Evolutionary conservation across 495 filamentous ascomycete genomes (phyloP).

Genomic region (Aspergillus biplanus): DNA sequence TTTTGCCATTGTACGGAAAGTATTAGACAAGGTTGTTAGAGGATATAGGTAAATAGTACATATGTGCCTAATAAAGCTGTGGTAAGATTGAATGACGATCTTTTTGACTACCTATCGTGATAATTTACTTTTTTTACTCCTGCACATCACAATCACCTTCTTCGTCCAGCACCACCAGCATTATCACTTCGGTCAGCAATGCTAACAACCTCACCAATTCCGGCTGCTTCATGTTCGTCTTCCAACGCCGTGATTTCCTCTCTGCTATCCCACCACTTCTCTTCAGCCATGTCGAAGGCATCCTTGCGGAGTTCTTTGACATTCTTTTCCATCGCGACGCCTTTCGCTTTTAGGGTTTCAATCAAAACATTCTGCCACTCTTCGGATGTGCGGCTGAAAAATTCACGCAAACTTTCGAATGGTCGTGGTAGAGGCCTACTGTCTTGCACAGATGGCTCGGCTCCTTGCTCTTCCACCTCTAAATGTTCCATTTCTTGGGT

Average conservation of each 20-base stretch:
- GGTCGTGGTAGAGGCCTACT: conserved; percentile 65
- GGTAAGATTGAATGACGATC: neutral
- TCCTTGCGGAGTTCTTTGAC: conserved; percentile 90
- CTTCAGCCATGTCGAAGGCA: conserved; percentile 87
- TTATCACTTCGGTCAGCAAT: conserved; percentile 69
- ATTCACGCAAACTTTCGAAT: conserved; percentile 90
- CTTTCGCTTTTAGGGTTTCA: conserved; percentile 63
- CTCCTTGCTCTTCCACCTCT: conserved; percentile 59
- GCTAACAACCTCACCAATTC: conserved; percentile 93
- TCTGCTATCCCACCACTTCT: conserved; percentile 98
- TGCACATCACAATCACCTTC: conserved; percentile 45
- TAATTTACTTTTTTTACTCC: conserved; percentile 2
- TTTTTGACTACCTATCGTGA: neutral
- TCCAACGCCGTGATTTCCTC: conserved; percentile 93
- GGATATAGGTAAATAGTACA: neutral
- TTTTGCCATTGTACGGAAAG: conserved; percentile 38
- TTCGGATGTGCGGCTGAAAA: conserved; percentile 84
- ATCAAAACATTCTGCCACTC: conserved; percentile 89
- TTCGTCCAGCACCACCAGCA: conserved; percentile 59
- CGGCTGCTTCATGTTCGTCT: conserved; percentile 94
- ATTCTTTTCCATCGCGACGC: conserved; percentile 55
- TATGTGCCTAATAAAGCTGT: neutral
- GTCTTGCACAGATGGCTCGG: conserved; percentile 50
- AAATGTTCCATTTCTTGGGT: conserved; percentile 66
- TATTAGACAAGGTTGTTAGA: conserved; percentile 37